Conservation (phyloP, 1,284 basidiomycete species). For the Trametes pubescens region DNA sequence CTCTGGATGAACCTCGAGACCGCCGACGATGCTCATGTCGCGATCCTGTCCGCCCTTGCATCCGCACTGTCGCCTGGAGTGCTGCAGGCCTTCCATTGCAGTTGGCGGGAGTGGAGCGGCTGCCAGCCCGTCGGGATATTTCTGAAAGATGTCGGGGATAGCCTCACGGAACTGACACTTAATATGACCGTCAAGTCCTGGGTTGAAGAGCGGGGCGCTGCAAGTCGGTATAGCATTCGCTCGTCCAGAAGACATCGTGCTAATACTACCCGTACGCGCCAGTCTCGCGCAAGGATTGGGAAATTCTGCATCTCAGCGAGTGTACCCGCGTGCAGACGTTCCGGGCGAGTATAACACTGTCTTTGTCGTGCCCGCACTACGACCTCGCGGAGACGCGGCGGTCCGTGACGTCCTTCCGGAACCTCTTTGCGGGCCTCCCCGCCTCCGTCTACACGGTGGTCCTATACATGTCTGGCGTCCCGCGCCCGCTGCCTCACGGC, state of each 20-base stretch:
- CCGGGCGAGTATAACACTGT: conserved; percentile 9
- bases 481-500: too few relatives aligned
- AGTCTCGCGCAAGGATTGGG: conserved; percentile 13
- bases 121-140: conserved; percentile 12
- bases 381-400: conserved; percentile 11
- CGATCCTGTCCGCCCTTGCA: conserved; percentile 14
- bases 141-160: conserved; percentile 3
- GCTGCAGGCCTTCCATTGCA: conserved; percentile 13
- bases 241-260: neutral
- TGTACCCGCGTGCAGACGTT: conserved; percentile 16
- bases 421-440: conserved; percentile 11
- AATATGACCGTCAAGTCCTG: conserved; percentile 15
- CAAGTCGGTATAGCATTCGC: conserved; percentile 17
- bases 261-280: neutral
- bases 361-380: neutral
- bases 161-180: conserved; percentile 9
- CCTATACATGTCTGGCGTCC: neutral
- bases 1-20: conserved; percentile 16
- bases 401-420: conserved; percentile 7
- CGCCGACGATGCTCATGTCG: conserved; percentile 11
- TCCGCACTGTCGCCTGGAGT: conserved; percentile 5
- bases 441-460: conserved; percentile 8
- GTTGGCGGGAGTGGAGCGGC: conserved; percentile 13
- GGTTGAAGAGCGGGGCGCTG: conserved; percentile 18
- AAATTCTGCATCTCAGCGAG: neutral